Base-by-base conservation (phyloP, 805 yeast genomes). In the Candida gorgasii region DNA sequence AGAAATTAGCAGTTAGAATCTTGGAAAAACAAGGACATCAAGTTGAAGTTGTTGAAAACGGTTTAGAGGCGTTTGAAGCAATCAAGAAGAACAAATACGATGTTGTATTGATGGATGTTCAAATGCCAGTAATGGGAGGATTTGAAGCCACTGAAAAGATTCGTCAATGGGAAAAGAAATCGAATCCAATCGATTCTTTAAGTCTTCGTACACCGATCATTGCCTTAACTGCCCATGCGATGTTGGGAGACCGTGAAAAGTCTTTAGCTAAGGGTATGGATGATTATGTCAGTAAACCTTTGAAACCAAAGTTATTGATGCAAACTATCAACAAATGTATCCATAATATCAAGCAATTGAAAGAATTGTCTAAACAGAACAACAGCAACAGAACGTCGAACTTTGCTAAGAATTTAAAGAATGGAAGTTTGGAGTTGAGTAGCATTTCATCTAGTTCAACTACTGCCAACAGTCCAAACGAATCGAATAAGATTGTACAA, bases 71-170 rank as follows among this genome's bases (percentile, higher is more conserved):
- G 1, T 76, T 79, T 50, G 87, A 86, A 46, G 90, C 89, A 1
- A 80, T 86, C 34, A 72, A 81, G 58, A 72, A 76, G 50, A 78
- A 75, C 47, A 72, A 75, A 36, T 88, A 82, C 59, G 96, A 88
- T 58, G 90, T 86, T 36, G 85, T 88, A 14, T 75, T 88, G 51
- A 88, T 88, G 96, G 96, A 88, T 67, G 95, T 88, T 34, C 96
- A 88, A 62, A 88, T 88, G 96, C 96, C 96, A 7, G 87, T 86
- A 12, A 89, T 88, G 93, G 95, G 96, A 20, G 96, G 96, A 0
- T 88, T 88, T 61, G 96, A 88, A 57, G 95, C 96, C 2, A 87
- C 96, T 1, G 87, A 84, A 36, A 80, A 81, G 62, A 88, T 88
- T 41, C 72, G 96, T 52, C 89, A 85, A 57, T 87, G 95, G 95